Evolutionary conservation across 1,139 yeast species (phyloP).

Genomic region (Pichia sp.): DNA sequence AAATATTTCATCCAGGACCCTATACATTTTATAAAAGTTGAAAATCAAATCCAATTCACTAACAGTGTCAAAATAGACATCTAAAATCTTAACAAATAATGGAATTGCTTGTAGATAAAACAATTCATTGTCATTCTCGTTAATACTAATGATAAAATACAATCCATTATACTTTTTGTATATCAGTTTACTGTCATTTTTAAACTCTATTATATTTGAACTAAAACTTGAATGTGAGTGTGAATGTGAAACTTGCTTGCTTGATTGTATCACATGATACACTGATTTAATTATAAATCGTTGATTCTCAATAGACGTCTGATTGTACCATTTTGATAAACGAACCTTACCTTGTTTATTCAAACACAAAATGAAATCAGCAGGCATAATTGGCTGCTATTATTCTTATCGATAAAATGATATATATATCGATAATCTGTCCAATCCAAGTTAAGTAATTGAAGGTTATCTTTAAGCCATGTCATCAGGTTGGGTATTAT

Average conservation of each 20-base stretch:
- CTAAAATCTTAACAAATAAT: conserved; percentile 81
- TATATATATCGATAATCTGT: too few relatives aligned
- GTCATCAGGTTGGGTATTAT: background rate
- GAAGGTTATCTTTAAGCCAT: background rate
- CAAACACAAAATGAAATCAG: conserved; percentile 68
- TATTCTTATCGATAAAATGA: too few relatives aligned
- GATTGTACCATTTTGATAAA: conserved; percentile 69
- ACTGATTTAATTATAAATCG: conserved; percentile 52
- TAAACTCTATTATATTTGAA: conserved; percentile 66
- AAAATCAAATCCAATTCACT: conserved; percentile 89
- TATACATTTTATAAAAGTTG: conserved; percentile 67
- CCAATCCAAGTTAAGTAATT: background rate
- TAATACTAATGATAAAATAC: conserved; percentile 53
- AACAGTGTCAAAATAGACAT: conserved; percentile 79
- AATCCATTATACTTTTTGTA: conserved; percentile 91
- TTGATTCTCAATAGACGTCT: conserved; percentile 45
- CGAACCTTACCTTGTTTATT: conserved; percentile 93
- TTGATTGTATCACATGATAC: conserved; percentile 71
- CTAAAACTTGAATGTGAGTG: too few relatives aligned
- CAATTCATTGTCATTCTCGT: conserved; percentile 34
- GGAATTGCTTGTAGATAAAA: conserved; percentile 80
- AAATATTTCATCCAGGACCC: conserved; percentile 67
- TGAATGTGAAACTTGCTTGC: conserved; percentile 80
- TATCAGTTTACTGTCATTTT: conserved; percentile 59
- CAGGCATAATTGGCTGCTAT: conserved; percentile 2